Evolutionary conservation across 805 yeast species (phyloP).

Genomic region (Ogataea dorogensis): DNA sequence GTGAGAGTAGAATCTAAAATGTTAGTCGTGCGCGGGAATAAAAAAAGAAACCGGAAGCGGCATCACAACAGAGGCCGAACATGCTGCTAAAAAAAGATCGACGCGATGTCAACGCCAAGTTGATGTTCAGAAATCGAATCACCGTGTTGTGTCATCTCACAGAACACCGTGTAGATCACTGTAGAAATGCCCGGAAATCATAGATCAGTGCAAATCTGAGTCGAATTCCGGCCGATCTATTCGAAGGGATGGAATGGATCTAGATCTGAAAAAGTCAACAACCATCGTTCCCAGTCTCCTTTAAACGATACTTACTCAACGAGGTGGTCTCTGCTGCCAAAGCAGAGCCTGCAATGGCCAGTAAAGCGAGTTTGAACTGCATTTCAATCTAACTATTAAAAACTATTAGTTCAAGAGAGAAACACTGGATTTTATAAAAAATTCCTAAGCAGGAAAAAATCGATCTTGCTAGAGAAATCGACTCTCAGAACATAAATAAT

Average conservation of each 20-base stretch:
- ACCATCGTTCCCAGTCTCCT: background rate
- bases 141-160: too few species aligned
- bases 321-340: slow-evolving; percentile 39
- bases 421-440: slow-evolving; percentile 11
- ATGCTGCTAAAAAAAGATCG: slow-evolving; percentile 1
- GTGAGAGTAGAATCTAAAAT: slow-evolving; percentile 50
- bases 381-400: slow-evolving; percentile 29
- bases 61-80: slow-evolving; percentile 1
- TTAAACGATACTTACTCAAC: slow-evolving; percentile 34
- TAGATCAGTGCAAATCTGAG: background rate
- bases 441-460: slow-evolving; percentile 11
- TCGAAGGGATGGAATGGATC: slow-evolving; percentile 4
- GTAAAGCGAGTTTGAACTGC: slow-evolving; percentile 55
- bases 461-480: slow-evolving; percentile 3
- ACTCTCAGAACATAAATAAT: slow-evolving; percentile 11
- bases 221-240: slow-evolving; percentile 1
- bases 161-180: too few species aligned
- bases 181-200: too few species aligned
- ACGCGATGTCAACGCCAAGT: background rate
- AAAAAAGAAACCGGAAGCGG: slow-evolving; percentile 5
- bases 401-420: slow-evolving; percentile 7
- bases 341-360: slow-evolving; percentile 50
- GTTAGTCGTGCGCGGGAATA: slow-evolving; percentile 8
- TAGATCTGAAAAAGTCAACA: slow-evolving; percentile 1
- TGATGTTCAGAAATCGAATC: too few species aligned